phyloP scores from a whole-genome alignment of 1,284 basidiomycete genomes.

The Ganoderma boninense region DNA sequence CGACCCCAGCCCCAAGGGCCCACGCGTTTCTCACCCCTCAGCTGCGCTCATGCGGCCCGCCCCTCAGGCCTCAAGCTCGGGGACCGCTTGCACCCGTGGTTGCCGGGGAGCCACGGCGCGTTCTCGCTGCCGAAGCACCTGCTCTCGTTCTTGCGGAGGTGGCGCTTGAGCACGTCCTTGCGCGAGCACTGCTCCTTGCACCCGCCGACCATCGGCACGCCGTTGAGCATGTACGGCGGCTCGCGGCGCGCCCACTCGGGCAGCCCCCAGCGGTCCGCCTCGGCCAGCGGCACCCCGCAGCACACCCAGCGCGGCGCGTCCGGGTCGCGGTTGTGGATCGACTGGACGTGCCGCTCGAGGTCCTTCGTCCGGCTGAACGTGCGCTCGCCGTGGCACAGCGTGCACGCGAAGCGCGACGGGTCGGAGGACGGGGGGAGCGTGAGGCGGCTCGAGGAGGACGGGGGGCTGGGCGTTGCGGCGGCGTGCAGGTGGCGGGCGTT shows the following conservation, averaged over 20 bases:
- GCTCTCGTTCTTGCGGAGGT: conserved; percentile 24
- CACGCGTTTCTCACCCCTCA: neutral
- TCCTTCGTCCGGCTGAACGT: conserved; percentile 19
- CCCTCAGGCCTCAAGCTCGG: neutral
- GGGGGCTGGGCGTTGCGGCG: neutral
- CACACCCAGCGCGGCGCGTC: conserved; percentile 14
- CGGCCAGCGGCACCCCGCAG: conserved; percentile 32
- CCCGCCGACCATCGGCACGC: conserved; percentile 32
- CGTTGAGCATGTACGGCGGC: conserved; percentile 11
- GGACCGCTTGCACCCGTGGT: neutral
- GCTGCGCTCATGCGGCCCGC: neutral
- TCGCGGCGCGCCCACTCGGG: conserved; percentile 7
- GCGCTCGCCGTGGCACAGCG: conserved; percentile 5
- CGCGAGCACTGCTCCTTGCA: conserved; percentile 32
- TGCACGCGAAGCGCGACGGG: neutral
- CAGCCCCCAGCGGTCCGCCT: conserved; percentile 9
- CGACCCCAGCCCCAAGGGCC: too few species aligned
- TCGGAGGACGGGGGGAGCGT: neutral
- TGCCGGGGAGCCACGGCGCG: conserved; percentile 9
- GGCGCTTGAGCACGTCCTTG: conserved; percentile 37
- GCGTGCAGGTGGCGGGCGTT: neutral
- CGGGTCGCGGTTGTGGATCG: conserved; percentile 16
- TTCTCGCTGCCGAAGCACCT: conserved; percentile 14
- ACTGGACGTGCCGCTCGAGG: conserved; percentile 19
- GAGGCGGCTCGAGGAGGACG: neutral